Evolutionary conservation across 1,139 yeast species (phyloP).

Genomic region (Yamadazyma membranifaciens): DNA sequence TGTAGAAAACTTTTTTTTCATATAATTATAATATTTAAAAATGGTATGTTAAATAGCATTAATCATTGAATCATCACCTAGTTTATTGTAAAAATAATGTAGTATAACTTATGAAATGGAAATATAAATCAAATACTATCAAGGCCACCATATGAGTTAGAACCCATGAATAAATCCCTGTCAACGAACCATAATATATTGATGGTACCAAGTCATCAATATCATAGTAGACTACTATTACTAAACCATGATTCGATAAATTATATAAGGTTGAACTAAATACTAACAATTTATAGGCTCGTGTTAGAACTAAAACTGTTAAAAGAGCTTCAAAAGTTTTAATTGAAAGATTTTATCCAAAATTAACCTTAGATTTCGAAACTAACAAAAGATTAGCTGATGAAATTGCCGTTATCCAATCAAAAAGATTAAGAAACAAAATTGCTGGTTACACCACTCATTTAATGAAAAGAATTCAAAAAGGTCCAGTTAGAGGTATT

Average conservation of each 20-base stretch:
- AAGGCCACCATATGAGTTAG: no score
- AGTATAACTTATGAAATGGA: background rate
- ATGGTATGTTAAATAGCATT: constrained; percentile 3
- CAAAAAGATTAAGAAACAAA: constrained; percentile 99
- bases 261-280: background rate
- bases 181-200: background rate
- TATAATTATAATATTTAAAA: constrained; percentile 1
- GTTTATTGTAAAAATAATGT: background rate
- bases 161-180: no score
- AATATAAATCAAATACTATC: background rate
- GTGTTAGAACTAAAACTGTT: constrained; percentile 99
- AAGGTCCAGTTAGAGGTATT: constrained; percentile 99
- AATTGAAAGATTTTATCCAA: constrained; percentile 99
- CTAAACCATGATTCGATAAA: background rate
- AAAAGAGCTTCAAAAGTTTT: constrained; percentile 99
- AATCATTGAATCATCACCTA: background rate
- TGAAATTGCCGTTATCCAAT: constrained; percentile 98
- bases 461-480: constrained; percentile 99
- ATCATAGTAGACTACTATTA: background rate
- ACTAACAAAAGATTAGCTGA: constrained; percentile 99
- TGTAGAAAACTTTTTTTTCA: constrained; percentile 3
- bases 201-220: background rate
- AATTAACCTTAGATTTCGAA: constrained; percentile 99
- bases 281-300: constrained; percentile 56
- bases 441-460: constrained; percentile 99